These are phyloP conservation scores for Flaveria brownii DNA, from an alignment of 129 eudicot species.

Conservation along the genomic window DNA sequence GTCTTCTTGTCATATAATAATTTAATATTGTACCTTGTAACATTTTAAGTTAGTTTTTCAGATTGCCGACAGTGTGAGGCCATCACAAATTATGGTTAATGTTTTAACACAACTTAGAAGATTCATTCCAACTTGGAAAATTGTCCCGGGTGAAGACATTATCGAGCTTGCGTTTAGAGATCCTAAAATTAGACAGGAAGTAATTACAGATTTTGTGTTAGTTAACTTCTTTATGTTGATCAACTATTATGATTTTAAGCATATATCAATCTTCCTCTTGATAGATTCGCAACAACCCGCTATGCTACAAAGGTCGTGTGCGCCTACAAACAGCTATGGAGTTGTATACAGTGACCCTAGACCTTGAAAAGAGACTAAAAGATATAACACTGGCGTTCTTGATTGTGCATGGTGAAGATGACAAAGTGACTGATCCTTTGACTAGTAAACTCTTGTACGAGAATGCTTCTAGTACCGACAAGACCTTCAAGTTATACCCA, in stretches of 20 bases:
- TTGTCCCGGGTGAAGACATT: conserved; percentile 60
- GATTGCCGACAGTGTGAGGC: conserved; percentile 58
- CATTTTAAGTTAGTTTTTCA: conserved; percentile 4
- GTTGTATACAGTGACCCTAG: conserved; percentile 48
- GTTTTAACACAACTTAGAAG: conserved; percentile 33
- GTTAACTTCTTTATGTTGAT: no score
- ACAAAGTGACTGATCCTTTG: conserved; percentile 80
- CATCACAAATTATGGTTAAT: conserved; percentile 34
- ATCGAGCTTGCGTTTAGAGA: conserved; percentile 77
- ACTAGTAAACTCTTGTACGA: conserved; percentile 71
- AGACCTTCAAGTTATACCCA: conserved; percentile 77
- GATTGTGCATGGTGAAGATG: conserved; percentile 72
- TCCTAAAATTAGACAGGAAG: conserved; percentile 68
- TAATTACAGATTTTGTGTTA: conserved; percentile 19
- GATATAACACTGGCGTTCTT: conserved; percentile 75
- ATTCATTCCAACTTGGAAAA: conserved; percentile 57
- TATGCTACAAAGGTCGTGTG: conserved; percentile 83
- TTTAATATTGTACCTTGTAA: not conserved
- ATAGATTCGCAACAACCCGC: conserved; percentile 77
- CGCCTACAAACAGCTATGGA: conserved; percentile 73
- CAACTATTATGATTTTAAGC: not conserved
- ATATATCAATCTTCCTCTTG: not conserved
- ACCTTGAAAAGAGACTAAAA: conserved; percentile 63
- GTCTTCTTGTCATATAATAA: no score
- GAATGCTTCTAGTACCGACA: conserved; percentile 62